phyloP scores from a whole-genome alignment of 306 rosid genomes.

The Ziziphus jujuba region DNA sequence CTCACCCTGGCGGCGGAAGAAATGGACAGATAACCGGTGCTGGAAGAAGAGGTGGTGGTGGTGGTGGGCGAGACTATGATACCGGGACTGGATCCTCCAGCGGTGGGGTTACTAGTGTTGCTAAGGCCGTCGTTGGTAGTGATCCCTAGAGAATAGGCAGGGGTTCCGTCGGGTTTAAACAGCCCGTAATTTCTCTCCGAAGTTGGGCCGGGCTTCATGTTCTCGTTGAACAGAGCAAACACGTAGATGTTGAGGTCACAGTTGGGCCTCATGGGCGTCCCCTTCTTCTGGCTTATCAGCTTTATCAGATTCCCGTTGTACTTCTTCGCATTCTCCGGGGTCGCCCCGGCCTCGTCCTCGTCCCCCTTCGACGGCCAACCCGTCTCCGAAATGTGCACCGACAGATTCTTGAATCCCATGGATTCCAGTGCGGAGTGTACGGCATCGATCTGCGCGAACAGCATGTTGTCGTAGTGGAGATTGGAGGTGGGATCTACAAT shows the following conservation, averaged over 20 bases:
- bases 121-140: conserved; percentile 21
- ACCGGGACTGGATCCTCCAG: conserved; percentile 19
- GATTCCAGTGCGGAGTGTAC: conserved; percentile 63
- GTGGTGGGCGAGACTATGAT: conserved; percentile 29
- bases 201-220: conserved; percentile 92
- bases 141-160: conserved; percentile 61
- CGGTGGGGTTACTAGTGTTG: background rate
- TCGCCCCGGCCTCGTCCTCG: conserved; percentile 75
- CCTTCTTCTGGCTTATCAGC: conserved; percentile 51
- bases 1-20: conserved; percentile 65
- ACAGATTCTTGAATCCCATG: conserved; percentile 58
- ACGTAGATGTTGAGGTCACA: conserved; percentile 82
- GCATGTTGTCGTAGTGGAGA: conserved; percentile 89
- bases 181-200: conserved; percentile 93
- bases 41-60: no score
- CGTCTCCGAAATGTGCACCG: conserved; percentile 93
- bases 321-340: conserved; percentile 78
- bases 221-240: conserved; percentile 90
- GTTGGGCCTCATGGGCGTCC: conserved; percentile 77
- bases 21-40: conserved; percentile 74
- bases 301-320: conserved; percentile 79
- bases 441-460: conserved; percentile 93
- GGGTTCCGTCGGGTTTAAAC: conserved; percentile 83
- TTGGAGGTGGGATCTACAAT: conserved; percentile 59
- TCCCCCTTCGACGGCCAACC: conserved; percentile 99